phyloP scores from a whole-genome alignment of 75 land plant genomes.

The Ceratopteris richardii region DNA sequence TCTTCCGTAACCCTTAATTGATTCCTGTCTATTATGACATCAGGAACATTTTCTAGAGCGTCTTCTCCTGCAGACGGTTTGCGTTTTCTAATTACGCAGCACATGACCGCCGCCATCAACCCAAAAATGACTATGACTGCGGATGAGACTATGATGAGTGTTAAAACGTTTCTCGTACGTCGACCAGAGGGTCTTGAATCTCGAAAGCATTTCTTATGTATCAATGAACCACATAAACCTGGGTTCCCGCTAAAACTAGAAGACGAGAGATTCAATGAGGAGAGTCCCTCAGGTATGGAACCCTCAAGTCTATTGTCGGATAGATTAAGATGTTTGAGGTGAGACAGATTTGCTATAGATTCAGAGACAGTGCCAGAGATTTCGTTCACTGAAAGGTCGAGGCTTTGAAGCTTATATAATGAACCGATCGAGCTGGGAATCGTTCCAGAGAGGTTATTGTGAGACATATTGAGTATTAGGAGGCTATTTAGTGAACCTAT shows the following conservation, averaged over 20 bases:
- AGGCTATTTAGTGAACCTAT: conserved; percentile 9
- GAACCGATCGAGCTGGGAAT: background rate
- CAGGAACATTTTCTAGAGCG: background rate
- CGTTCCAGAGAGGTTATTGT: background rate
- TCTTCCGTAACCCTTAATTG: background rate
- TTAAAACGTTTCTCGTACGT: too few species aligned
- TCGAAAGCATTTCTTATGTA: conserved; percentile 11
- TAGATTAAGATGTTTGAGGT: conserved; percentile 46
- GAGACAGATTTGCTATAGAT: conserved; percentile 22
- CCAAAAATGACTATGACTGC: too few species aligned
- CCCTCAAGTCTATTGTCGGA: conserved; percentile 67
- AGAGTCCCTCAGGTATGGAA: conserved; percentile 33
- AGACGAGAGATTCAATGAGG: conserved; percentile 45
- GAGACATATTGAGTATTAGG: background rate
- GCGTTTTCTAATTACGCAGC: background rate
- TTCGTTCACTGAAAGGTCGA: conserved; percentile 55
- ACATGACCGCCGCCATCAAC: background rate
- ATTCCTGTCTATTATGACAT: background rate
- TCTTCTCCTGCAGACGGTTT: background rate
- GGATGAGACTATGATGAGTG: too few species aligned
- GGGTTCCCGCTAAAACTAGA: conserved; percentile 44
- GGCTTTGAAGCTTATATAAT: background rate
- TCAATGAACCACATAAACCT: conserved; percentile 24
- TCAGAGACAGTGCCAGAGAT: conserved; percentile 42
- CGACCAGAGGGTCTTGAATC: conserved; percentile 45